Base-by-base conservation (phyloP, 1,284 basidiomycete genomes). In the Leccinum fuscescens region DNA sequence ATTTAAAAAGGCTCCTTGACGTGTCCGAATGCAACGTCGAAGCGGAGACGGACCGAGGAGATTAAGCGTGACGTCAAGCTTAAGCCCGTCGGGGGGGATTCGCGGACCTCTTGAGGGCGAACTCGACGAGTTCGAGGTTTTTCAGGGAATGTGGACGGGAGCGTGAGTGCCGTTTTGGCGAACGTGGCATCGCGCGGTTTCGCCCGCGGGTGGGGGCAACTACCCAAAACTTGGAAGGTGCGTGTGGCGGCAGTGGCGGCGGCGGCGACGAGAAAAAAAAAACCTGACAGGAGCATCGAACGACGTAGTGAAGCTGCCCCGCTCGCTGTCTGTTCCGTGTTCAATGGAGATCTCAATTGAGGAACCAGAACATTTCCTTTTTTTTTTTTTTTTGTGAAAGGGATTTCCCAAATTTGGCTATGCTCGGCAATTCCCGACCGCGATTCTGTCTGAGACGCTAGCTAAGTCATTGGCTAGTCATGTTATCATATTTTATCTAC, bases 401-500 rank as follows among this genome's bases (percentile, higher is more conserved):
- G 15, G 6, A 39, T 11, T 20, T 17, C 9, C 42, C 17, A 20
- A 42, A 44, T 44, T 12, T 20, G 42, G 17, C 9, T 6, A 20
- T 20, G 2, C 3, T 20, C 42, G 42, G 42, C 6, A 20, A 20
- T 1, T 44, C 1, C 42, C 42, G 42, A 44, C 17, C 42, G 17
- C 17, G n/a, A 44, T 44, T 20, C 42, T 44, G 42, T 44, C 42
- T 44, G 2, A 1, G 39, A 42, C 42, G 42, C 42, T 20, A 44
- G n/a, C n/a, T 12, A 17, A 11, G 42, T 17, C 42, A 3, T 44
- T 44, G 42, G 17, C 42, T 44, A 20, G 17, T 44, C 17, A 53
- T 70, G 69, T 50, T 61, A 31, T 64, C 69, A 9, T 62, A 63
- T 53, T 42, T 60, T 55, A 53, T 73, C 62, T 75, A 68, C 63